Evolutionary conservation across 805 yeast genomes (phyloP).

Genomic region (Yamadazyma akitaensis): DNA sequence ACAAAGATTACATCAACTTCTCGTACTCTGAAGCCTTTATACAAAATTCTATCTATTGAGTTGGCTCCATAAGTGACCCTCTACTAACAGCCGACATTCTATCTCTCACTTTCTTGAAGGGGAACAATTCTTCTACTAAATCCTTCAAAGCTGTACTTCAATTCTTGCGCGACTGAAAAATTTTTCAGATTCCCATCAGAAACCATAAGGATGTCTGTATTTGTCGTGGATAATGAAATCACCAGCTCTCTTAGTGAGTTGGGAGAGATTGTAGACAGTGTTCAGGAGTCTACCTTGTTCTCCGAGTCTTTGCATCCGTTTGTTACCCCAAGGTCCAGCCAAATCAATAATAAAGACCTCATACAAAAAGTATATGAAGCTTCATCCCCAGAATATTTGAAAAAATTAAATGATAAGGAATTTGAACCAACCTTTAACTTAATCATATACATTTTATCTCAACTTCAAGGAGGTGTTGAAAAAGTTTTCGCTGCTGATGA

Average conservation of each 20-base stretch:
- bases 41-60: too few species aligned
- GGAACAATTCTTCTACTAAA: too few species aligned
- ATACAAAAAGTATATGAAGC: constrained; percentile 24
- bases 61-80: too few species aligned
- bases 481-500: constrained; percentile 24
- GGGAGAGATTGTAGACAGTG: constrained; percentile 35
- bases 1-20: not conserved
- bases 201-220: constrained; percentile 33
- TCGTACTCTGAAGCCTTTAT: not conserved
- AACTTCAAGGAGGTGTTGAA: constrained; percentile 27
- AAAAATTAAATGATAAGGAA: constrained; percentile 39
- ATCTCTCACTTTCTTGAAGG: too few species aligned
- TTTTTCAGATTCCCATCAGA: constrained; percentile 1
- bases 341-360: constrained; percentile 28
- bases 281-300: constrained; percentile 24
- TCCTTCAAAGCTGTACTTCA: too few species aligned
- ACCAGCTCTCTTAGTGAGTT: constrained; percentile 40
- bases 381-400: constrained; percentile 28
- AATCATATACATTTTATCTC: constrained; percentile 31
- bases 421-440: constrained; percentile 46
- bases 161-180: constrained; percentile 3
- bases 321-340: constrained; percentile 18
- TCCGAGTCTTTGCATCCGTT: constrained; percentile 24
- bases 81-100: too few species aligned
- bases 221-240: constrained; percentile 42